Evolutionary conservation across 495 filamentous ascomycete species (phyloP), one percentile per base, ranked within the genome.

Genomic region (Rostrohypoxylon terebratum): DNA sequence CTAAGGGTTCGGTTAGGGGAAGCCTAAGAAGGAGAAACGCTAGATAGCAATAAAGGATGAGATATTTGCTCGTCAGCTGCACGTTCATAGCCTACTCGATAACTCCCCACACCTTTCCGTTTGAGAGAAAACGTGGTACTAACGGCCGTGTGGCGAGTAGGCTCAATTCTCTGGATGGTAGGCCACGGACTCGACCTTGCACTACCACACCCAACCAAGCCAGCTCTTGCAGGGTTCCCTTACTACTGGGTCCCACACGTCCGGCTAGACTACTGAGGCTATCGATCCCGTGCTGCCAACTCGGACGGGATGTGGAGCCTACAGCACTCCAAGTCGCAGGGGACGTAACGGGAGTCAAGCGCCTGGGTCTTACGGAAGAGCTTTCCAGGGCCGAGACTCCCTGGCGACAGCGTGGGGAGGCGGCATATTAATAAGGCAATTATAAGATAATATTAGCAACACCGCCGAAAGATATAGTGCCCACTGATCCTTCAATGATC

Each of bases 121-220:
- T 62, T 20, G 8, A 59, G 45, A 48, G 63, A 31, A 66, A 74
- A 63, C 18, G 53, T 69, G 66, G 71, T 67, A 63, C 66, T 53
- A 63, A 74, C 53, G 62, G 61, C 71, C 58, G 71, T 70, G 71
- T 69, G 62, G 62, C 51, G 42, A 63, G 65, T 21, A 63, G 42
- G 66, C 42, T 70, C 66, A 58, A 63, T 69, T 48, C 48, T 63
- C 58, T 62, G 21, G 44, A 51, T 67, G 55, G 61, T 44, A 66
- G 63, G 66, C 66, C 45, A 74, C 71, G 58, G 71, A 66, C 66
- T 69, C 31, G 66, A 70, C 66, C 61, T 73, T 66, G 66, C 71
- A 50, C 62, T 57, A 62, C 66, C 45, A 63, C 59, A 68, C 59
- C 59, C 36, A 47, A 57, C 40, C 42, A 53, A 61, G 62, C 66